Conservation (phyloP, 257 asterid genomes). For the Anisodus acutangulus region DNA sequence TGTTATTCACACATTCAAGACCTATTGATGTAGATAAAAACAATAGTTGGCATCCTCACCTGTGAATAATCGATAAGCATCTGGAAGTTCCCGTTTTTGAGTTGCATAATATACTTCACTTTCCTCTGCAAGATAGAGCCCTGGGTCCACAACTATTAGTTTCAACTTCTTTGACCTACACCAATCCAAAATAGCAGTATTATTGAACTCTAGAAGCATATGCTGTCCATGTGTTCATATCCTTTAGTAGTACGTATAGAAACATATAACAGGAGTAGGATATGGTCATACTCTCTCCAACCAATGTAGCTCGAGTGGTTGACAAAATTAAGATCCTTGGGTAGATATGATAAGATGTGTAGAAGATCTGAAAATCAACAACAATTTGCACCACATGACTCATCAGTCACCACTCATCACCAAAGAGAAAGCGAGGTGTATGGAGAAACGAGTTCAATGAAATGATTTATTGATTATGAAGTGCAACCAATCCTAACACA, state of each 20-base stretch:
- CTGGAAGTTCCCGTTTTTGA: slow-evolving; percentile 83
- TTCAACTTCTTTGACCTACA: slow-evolving; percentile 75
- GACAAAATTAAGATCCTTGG: slow-evolving; percentile 85
- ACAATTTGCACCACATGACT: slow-evolving; percentile 30
- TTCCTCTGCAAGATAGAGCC: slow-evolving; percentile 67
- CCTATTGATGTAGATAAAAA: background rate
- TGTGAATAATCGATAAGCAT: slow-evolving; percentile 76
- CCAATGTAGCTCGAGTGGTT: slow-evolving; percentile 93
- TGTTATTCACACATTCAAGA: background rate
- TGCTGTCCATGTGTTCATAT: background rate
- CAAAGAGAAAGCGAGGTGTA: background rate
- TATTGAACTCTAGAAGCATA: background rate
- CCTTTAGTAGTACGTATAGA: background rate
- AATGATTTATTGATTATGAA: background rate
- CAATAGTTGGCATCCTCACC: slow-evolving; percentile 46
- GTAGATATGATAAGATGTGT: slow-evolving; percentile 85
- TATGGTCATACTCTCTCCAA: slow-evolving; percentile 83
- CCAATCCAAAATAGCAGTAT: background rate
- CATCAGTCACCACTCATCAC: background rate
- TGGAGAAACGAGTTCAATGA: background rate
- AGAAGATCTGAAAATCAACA: slow-evolving; percentile 73
- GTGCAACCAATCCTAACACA: background rate
- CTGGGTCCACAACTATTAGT: slow-evolving; percentile 89
- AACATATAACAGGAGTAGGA: slow-evolving; percentile 26
- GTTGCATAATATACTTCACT: slow-evolving; percentile 76